These are phyloP conservation scores for Ganoderma boninense DNA, from an alignment of 1,284 basidiomycete genomes.

Conservation along the genomic window DNA sequence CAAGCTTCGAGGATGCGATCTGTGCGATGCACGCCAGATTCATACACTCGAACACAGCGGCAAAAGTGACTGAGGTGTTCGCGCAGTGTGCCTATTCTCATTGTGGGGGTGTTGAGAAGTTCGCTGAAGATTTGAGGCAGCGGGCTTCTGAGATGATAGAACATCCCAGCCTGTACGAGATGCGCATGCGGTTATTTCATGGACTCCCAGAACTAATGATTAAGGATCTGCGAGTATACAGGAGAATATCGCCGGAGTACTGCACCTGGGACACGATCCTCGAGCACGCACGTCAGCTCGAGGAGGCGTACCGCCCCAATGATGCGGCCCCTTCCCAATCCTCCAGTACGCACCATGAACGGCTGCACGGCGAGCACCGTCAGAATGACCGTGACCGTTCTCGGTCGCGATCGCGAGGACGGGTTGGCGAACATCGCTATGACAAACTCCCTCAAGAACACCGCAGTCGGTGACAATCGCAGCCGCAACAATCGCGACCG, in stretches of 20 bases:
- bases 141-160: conserved; percentile 10
- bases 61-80: conserved; percentile 9
- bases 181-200: background rate
- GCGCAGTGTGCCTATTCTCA: background rate
- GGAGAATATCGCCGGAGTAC: conserved; percentile 6
- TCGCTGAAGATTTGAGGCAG: background rate
- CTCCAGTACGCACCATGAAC: background rate
- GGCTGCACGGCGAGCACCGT: too few species aligned
- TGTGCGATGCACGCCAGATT: conserved; percentile 14
- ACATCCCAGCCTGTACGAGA: conserved; percentile 4
- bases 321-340: background rate
- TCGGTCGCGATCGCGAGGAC: too few species aligned
- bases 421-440: too few species aligned
- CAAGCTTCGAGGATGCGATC: conserved; percentile 10
- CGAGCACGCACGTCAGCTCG: conserved; percentile 8
- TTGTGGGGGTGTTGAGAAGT: background rate
- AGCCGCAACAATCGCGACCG: background rate
- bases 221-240: background rate
- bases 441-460: too few species aligned
- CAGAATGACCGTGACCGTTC: too few species aligned
- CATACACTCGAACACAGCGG: conserved; percentile 12
- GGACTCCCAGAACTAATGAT: background rate
- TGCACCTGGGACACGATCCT: background rate
- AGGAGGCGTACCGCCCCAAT: background rate
- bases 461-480: too few species aligned